phyloP scores from a whole-genome alignment of 352 stramenopile species.

The Stephanocyclus meneghinianus region DNA sequence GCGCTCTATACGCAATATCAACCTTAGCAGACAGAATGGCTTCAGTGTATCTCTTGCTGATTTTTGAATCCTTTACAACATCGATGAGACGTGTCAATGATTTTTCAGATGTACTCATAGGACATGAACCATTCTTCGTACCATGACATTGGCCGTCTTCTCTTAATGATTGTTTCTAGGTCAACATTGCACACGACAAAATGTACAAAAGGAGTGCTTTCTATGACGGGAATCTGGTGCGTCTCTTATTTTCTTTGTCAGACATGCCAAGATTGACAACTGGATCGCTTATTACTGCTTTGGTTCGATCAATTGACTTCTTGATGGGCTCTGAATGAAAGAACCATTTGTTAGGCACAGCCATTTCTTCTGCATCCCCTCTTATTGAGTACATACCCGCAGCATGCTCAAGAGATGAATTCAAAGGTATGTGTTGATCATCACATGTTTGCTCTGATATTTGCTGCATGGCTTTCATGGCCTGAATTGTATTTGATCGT shows the following conservation, averaged over 20 bases:
- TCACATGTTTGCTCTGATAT: not conserved
- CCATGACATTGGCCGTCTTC: constrained; percentile 15
- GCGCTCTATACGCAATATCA: not conserved
- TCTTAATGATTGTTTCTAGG: constrained; percentile 1
- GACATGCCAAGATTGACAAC: not conserved
- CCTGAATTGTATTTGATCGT: not conserved
- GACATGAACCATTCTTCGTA: constrained; percentile 40
- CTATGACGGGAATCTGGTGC: constrained; percentile 22
- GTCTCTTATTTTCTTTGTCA: constrained; percentile 21
- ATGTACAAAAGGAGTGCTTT: constrained; percentile 17
- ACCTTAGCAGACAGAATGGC: not conserved
- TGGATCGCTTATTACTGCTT: not conserved
- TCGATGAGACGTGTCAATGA: not conserved
- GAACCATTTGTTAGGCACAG: constrained; percentile 5
- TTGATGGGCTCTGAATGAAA: not conserved
- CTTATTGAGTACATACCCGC: not conserved
- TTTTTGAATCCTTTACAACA: not conserved
- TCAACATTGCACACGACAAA: constrained; percentile 33
- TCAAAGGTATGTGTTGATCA: not conserved
- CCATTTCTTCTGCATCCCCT: not conserved
- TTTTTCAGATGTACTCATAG: constrained; percentile 32
- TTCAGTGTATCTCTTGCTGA: no score
- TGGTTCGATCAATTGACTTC: not conserved
- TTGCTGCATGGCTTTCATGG: not conserved
- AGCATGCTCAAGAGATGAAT: not conserved